phyloP scores from a whole-genome alignment of 1,284 basidiomycete genomes.

The Serendipita sp. region DNA sequence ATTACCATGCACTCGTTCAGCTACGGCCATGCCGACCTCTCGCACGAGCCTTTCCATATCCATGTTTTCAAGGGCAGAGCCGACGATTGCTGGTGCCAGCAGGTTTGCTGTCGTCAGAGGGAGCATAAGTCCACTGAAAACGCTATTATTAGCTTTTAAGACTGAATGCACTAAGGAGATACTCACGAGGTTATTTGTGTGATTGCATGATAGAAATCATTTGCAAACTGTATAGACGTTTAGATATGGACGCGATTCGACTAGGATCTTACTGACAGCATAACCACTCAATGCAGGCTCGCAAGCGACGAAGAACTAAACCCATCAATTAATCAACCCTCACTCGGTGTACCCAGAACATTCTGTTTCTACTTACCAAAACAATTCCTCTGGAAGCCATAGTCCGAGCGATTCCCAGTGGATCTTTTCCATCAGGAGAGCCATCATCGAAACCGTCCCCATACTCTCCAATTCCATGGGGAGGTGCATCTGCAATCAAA shows the following conservation, averaged over 20 bases:
- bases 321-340: neutral
- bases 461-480: slow-evolving; percentile 86
- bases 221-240: slow-evolving; percentile 50
- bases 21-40: slow-evolving; percentile 88
- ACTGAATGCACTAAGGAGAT: too few species aligned
- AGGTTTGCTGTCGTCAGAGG: slow-evolving; percentile 92
- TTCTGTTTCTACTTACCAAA: slow-evolving; percentile 38
- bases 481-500: slow-evolving; percentile 92
- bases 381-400: slow-evolving; percentile 90
- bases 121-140: slow-evolving; percentile 67
- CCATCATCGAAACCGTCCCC: slow-evolving; percentile 89
- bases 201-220: slow-evolving; percentile 91
- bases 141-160: neutral
- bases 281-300: slow-evolving; percentile 94
- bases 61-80: slow-evolving; percentile 92
- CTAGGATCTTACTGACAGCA: slow-evolving; percentile 38
- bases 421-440: slow-evolving; percentile 87
- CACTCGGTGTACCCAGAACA: neutral
- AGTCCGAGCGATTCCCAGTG: slow-evolving; percentile 68
- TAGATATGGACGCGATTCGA: slow-evolving; percentile 12
- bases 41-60: slow-evolving; percentile 95
- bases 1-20: slow-evolving; percentile 77
- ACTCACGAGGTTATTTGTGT: slow-evolving; percentile 67
- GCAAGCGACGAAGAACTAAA: slow-evolving; percentile 92
- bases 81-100: slow-evolving; percentile 94